Percentiles rank a stretch among this genome's conserved stretches.
Conservation (phyloP, 306 rosid genomes). For the Lagenaria siceraria region DNA sequence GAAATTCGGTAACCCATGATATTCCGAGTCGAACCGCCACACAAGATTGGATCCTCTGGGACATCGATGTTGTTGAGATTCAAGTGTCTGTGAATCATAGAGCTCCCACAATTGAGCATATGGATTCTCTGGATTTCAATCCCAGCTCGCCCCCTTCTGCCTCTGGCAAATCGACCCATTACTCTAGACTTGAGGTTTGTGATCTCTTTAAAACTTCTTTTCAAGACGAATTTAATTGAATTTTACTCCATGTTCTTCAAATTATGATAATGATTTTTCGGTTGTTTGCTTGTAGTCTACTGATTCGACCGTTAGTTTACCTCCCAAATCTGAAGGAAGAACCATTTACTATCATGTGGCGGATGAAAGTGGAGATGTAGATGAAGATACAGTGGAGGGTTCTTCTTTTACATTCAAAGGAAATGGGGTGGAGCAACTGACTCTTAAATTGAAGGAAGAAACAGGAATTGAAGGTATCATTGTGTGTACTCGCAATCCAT, state of each 20-base stretch:
- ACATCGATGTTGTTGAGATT: conserved; percentile 61
- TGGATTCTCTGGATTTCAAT: conserved; percentile 51
- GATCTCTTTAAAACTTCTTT: background rate
- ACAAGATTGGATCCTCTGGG: conserved; percentile 87
- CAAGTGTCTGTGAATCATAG: conserved; percentile 21
- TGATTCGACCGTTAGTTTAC: conserved; percentile 27
- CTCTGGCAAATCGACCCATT: conserved; percentile 21
- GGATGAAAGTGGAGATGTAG: conserved; percentile 65
- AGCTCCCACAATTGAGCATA: conserved; percentile 27
- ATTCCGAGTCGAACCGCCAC: conserved; percentile 59
- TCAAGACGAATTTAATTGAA: background rate
- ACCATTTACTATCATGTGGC: conserved; percentile 72
- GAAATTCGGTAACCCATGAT: conserved; percentile 81
- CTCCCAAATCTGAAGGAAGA: conserved; percentile 58
- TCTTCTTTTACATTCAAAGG: conserved; percentile 57
- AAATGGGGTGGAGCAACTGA: conserved; percentile 62
- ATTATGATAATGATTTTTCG: background rate
- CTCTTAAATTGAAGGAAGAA: conserved; percentile 61
- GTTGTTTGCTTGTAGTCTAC: conserved; percentile 33
- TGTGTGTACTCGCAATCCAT: conserved; percentile 64
- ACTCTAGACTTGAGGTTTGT: conserved; percentile 46
- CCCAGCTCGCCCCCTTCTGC: conserved; percentile 22
- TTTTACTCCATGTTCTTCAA: background rate
- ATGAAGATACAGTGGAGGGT: conserved; percentile 38
- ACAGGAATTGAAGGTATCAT: conserved; percentile 60